These are phyloP conservation scores for Yarrowia sp. DNA, from an alignment of 805 yeast genomes.

Conservation along the genomic window DNA sequence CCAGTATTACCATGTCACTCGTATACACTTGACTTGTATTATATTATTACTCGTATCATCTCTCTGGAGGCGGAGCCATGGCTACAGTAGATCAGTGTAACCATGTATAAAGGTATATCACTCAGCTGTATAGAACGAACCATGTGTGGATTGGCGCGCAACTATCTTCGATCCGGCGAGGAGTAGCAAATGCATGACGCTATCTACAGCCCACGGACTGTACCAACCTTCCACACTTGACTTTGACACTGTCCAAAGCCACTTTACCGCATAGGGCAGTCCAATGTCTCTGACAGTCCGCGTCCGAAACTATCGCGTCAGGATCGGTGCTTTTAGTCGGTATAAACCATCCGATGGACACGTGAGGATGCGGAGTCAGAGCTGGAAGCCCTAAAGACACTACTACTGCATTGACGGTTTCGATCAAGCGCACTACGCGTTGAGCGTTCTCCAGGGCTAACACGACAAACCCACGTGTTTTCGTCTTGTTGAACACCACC, in stretches of 20 bases:
- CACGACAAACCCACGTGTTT: slow-evolving; percentile 30
- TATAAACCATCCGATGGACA: slow-evolving; percentile 30
- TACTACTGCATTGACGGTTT: neutral
- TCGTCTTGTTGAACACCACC: slow-evolving; percentile 27
- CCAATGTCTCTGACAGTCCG: neutral
- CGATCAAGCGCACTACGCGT: neutral
- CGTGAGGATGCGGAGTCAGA: slow-evolving; percentile 23
- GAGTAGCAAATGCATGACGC: neutral
- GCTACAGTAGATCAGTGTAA: neutral
- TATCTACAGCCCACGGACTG: slow-evolving; percentile 5
- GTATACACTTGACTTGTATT: too few species aligned
- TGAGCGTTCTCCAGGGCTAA: neutral
- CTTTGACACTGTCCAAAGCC: slow-evolving; percentile 4
- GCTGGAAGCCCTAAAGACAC: neutral
- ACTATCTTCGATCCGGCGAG: slow-evolving; percentile 10
- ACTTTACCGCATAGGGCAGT: slow-evolving; percentile 16
- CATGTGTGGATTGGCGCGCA: slow-evolving; percentile 14
- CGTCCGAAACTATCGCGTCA: neutral
- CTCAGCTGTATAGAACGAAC: neutral
- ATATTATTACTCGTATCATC: too few species aligned
- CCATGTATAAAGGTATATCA: neutral
- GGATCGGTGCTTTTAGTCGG: neutral
- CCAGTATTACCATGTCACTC: too few species aligned
- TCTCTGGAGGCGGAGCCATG: too few species aligned
- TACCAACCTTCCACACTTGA: slow-evolving; percentile 20